Evolutionary conservation across 2,329 filamentous ascomycete species (phyloP).

Genomic region (Talaromyces atroroseus): DNA sequence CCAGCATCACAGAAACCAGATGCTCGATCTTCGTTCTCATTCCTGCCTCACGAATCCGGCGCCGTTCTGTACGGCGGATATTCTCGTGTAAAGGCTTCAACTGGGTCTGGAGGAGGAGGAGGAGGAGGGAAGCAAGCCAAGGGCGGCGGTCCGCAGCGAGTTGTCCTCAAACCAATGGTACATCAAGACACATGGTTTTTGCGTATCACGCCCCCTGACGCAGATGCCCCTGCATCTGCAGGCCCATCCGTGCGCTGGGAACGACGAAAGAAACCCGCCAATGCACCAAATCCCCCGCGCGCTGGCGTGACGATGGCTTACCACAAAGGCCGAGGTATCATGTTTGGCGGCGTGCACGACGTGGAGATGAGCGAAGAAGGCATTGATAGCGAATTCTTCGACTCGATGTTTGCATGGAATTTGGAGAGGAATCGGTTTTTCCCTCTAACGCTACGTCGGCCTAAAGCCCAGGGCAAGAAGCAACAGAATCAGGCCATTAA

Average conservation of each 20-base stretch:
- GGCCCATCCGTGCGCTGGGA: conserved; percentile 82
- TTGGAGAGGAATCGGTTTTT: conserved; percentile 95
- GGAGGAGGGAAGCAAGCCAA: conserved; percentile 50
- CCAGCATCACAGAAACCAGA: conserved; percentile 82
- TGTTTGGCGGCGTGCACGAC: conserved; percentile 92
- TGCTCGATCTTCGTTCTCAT: conserved; percentile 81
- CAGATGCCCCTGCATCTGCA: conserved; percentile 61
- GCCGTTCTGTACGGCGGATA: conserved; percentile 92
- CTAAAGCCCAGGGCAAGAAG: conserved; percentile 62
- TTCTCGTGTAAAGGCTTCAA: conserved; percentile 75
- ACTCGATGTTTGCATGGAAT: conserved; percentile 86
- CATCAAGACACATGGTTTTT: conserved; percentile 96
- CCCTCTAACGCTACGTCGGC: conserved; percentile 69
- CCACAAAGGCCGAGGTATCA: conserved; percentile 86
- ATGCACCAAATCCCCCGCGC: conserved; percentile 74
- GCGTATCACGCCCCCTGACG: conserved; percentile 65
- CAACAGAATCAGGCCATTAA: conserved; percentile 44
- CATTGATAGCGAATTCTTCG: conserved; percentile 97
- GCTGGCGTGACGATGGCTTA: conserved; percentile 90
- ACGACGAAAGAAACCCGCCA: conserved; percentile 83
- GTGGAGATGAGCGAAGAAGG: conserved; percentile 88
- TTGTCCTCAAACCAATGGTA: conserved; percentile 76
- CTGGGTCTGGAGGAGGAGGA: conserved; percentile 42
- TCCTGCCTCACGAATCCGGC: conserved; percentile 83
- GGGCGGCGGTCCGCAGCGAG: conserved; percentile 50